These are phyloP conservation scores for Cenococcum geophilum DNA, from an alignment of 495 filamentous ascomycete genomes.

Conservation along the genomic window DNA sequence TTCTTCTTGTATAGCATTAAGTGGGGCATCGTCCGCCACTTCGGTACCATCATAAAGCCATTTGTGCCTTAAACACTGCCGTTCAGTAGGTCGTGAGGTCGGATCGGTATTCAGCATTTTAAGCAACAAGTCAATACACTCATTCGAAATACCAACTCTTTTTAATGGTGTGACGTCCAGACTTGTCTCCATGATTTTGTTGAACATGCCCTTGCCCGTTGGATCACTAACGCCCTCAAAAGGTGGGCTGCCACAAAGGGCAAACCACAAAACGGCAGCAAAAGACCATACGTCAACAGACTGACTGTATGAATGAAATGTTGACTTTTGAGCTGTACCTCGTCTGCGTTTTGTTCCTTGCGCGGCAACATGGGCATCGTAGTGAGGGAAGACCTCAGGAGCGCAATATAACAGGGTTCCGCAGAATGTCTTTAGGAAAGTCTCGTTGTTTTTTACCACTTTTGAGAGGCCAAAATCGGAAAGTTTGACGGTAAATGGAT, in stretches of 20 bases:
- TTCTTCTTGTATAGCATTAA: slow-evolving; percentile 47
- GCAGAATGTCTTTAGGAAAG: slow-evolving; percentile 92
- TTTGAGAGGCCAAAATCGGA: slow-evolving; percentile 97
- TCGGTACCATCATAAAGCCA: slow-evolving; percentile 55
- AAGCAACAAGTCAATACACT: slow-evolving; percentile 64
- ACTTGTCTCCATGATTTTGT: slow-evolving; percentile 70
- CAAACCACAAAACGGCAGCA: slow-evolving; percentile 80
- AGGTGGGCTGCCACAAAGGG: slow-evolving; percentile 68
- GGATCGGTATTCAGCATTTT: slow-evolving; percentile 72
- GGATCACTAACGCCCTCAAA: slow-evolving; percentile 62
- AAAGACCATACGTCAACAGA: slow-evolving; percentile 94
- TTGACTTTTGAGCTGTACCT: slow-evolving; percentile 44
- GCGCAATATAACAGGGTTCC: slow-evolving; percentile 94
- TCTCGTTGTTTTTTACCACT: slow-evolving; percentile 76
- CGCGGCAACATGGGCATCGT: slow-evolving; percentile 35
- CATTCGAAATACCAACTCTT: slow-evolving; percentile 50
- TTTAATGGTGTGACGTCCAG: slow-evolving; percentile 57
- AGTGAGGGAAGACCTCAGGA: slow-evolving; percentile 89
- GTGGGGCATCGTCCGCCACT: slow-evolving; percentile 36
- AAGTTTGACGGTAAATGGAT: slow-evolving; percentile 78
- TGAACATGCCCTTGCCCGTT: slow-evolving; percentile 59
- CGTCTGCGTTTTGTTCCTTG: slow-evolving; percentile 48
- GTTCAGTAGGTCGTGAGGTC: slow-evolving; percentile 58
- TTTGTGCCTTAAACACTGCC: slow-evolving; percentile 54
- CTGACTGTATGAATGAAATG: slow-evolving; percentile 58